Conservation (phyloP, 192 early-diverging fungal species). For the Backusella tuberculispora region DNA sequence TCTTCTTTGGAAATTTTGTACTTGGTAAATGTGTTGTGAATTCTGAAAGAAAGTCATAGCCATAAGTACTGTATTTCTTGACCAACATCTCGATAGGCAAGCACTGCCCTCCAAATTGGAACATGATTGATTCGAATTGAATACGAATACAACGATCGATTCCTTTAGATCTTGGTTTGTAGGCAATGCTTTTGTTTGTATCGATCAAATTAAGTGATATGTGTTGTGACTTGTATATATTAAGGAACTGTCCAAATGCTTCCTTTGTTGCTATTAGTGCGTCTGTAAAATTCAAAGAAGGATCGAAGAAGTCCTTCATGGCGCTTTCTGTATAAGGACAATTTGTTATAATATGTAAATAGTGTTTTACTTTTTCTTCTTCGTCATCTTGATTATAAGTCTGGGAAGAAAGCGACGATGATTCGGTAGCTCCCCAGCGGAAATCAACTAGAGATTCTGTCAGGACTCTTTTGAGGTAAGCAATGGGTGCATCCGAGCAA, state of each 20-base stretch:
- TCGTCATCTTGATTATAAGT: neutral
- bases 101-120: neutral
- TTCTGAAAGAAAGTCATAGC: slow-evolving; percentile 5
- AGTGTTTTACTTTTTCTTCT: neutral
- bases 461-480: neutral
- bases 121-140: neutral
- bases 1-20: neutral
- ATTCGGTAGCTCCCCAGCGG: neutral
- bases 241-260: neutral
- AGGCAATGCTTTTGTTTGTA: slow-evolving; percentile 10
- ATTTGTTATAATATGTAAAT: neutral
- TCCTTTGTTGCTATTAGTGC: neutral
- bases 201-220: slow-evolving; percentile 3
- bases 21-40: slow-evolving; percentile 4
- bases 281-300: neutral
- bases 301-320: neutral
- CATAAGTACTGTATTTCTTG: slow-evolving; percentile 4
- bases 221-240: neutral
- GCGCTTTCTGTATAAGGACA: slow-evolving; percentile 12
- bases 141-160: neutral
- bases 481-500: neutral
- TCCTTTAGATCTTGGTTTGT: slow-evolving; percentile 4
- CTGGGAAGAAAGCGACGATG: neutral
- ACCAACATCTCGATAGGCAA: neutral
- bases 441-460: slow-evolving; percentile 2